These are phyloP conservation scores for Cladosporium sp. DNA, from an alignment of 2,329 filamentous ascomycete genomes.

Conservation along the genomic window DNA sequence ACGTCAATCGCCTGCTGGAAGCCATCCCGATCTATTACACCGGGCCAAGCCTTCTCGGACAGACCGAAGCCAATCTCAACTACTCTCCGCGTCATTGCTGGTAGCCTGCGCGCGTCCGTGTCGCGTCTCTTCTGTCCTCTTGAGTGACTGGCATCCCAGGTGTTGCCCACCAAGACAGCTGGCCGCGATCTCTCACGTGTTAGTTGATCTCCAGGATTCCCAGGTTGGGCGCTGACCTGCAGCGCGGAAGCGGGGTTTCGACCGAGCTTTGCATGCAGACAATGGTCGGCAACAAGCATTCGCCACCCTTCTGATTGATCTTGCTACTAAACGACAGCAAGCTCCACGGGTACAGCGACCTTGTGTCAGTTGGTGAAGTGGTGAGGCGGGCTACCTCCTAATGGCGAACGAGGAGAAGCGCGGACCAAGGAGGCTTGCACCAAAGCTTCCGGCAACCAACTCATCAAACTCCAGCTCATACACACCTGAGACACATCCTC, in stretches of 20 bases:
- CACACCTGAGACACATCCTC: not conserved
- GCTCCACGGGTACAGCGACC: not conserved
- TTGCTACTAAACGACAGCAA: not conserved
- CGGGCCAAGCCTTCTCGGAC: too few relatives aligned
- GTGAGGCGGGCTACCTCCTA: not conserved
- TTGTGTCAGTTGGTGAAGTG: not conserved
- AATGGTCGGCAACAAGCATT: slow-evolving; percentile 3
- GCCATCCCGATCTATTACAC: too few relatives aligned
- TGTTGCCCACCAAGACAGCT: too few relatives aligned
- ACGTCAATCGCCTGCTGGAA: too few relatives aligned
- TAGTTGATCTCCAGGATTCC: too few relatives aligned
- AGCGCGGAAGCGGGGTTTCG: not conserved
- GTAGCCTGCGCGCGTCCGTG: too few relatives aligned
- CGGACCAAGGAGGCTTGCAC: slow-evolving; percentile 11
- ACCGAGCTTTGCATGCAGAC: not conserved
- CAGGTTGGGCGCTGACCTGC: too few relatives aligned
- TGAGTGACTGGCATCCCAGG: too few relatives aligned
- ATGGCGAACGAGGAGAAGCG: slow-evolving; percentile 11
- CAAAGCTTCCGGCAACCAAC: slow-evolving; percentile 8
- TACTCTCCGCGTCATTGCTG: too few relatives aligned
- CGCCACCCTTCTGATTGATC: not conserved
- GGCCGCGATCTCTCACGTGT: too few relatives aligned
- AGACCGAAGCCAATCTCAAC: too few relatives aligned
- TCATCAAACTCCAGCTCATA: slow-evolving; percentile 4
- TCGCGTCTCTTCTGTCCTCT: too few relatives aligned